Conservation (phyloP, 1,139 yeast species). For the Pneumocystis oryctolagi region DNA sequence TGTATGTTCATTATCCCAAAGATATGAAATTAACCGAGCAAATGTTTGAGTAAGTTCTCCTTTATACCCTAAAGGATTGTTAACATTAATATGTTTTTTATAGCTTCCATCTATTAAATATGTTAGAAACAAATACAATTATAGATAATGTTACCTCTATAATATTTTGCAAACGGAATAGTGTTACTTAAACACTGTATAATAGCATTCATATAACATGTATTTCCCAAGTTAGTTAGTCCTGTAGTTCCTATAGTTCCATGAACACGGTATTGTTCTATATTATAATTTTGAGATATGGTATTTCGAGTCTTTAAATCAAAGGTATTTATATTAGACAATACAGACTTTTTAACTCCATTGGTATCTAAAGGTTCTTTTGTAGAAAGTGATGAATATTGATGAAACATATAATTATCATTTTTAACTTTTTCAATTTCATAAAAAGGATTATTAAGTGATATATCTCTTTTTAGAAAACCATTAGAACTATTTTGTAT, state of each 20-base stretch:
- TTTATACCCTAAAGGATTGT: constrained; percentile 66
- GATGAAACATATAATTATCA: not conserved
- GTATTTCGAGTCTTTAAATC: not conserved
- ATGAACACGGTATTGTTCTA: not conserved
- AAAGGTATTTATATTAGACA: not conserved
- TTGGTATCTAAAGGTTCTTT: not conserved
- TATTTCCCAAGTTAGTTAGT: constrained; percentile 68
- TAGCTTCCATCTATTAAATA: constrained; percentile 36
- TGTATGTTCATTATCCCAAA: constrained; percentile 38
- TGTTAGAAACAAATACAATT: constrained; percentile 2
- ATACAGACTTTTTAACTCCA: not conserved
- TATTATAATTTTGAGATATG: not conserved
- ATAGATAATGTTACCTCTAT: constrained; percentile 1
- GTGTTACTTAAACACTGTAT: constrained; percentile 64
- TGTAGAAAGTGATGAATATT: not conserved
- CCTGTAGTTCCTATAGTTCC: constrained; percentile 34
- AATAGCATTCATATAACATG: constrained; percentile 87
- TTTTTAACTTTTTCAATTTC: not conserved
- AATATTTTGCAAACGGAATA: constrained; percentile 30
- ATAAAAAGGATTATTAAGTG: not conserved
- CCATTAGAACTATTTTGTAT: not conserved
- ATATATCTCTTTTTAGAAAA: not conserved
- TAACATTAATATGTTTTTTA: constrained; percentile 55
- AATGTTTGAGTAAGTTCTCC: constrained; percentile 68
- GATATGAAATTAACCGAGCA: constrained; percentile 46